Base-by-base conservation (phyloP, 2,329 filamentous ascomycete species). In the Intubia oerlemansii region DNA sequence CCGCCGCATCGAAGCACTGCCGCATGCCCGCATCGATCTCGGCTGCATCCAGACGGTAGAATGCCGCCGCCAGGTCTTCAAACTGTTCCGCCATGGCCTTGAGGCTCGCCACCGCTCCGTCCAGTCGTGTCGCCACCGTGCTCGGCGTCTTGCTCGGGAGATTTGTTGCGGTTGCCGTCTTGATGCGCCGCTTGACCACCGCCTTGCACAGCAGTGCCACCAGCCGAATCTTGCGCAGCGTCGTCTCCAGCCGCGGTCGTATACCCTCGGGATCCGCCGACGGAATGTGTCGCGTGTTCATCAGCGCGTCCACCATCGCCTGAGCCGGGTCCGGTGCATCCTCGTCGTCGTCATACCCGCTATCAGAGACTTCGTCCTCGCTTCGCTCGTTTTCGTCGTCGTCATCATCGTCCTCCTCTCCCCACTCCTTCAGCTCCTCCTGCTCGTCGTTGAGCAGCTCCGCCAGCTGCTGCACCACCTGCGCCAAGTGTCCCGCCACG, bases 391-490 rank as follows among this genome's bases (percentile, higher is more conserved):
- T n/a, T 2, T 68, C 56, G 19, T 51, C 54, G 15, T 62, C 57
- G 0, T 62, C 54, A 10, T 62, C 60, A 2, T 68, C 69, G 1
- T 68, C 68, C 4, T 67, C 75, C 2, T 81, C 76, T 13, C 73
- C 69, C 81, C 84, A 93, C 40, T 85, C 80, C 45, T 81, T 79
- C 38, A 93, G 49, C 51, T 93, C 85, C 36, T 78, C 67, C 39
- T 90, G 65, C 0, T 81, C 76, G 52, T 93, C 85, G 40, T 78
- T 66, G 15, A 93, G 54, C 3, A 76, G 66, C 32, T 78, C 78
- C 23, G 69, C 57, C 50, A 74, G 79, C 45, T 82, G 62, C 39
- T 79, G 67, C 2, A 74, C 74, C 44, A 75, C 82, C 38, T 62
- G 57, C 0, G 76, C 59, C 26, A 85, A 60, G 32, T 82, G 56